Evolutionary conservation across 352 stramenopile species (phyloP), one percentile per base, ranked within the genome.

Genomic region (Globisporangium mamillatum): DNA sequence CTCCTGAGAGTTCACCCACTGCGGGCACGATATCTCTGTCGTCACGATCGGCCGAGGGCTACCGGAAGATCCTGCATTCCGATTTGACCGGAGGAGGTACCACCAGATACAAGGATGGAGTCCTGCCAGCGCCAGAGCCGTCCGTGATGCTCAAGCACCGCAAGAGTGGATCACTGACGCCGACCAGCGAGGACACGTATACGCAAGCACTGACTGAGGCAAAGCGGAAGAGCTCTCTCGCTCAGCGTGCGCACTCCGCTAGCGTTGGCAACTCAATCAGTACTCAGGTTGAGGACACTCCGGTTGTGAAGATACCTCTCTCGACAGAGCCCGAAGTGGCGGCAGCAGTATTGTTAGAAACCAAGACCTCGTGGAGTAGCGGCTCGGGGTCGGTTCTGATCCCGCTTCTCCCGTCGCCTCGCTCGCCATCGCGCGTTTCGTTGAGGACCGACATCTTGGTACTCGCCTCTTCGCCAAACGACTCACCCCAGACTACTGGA

Each of bases 221-320:
- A 9, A 59, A 67, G 34, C 53, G 36, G 6, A 67, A 67, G 38
- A 59, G 63, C 53, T 59, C 62, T 5, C 32, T 61, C n/a, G 29
- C 24, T 2, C 62, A 67, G 14, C 34, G 34, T 46, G 22, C 12
- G 3, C 41, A 44, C 25, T 36, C 38, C 1, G 16, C 18, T 20
- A 63, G 27, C 38, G 12, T 44, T 24, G 14, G 63, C 20, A 1
- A 41, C 56, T 4, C 34, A 27, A 9, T 24, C 4, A 14, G 3
- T 3, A 25, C 36, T 12, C 20, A 36, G 14, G 12, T 29, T 20
- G 50, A 53, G 14, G 10, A 29, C 12, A 38, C 48, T 24, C 18
- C 29, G 34, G 29, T 2, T 5, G 12, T 12, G 25, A 46, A 6
- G 18, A 54, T 38, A 2, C 2, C 20, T 50, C 32, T 18, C 18